These are phyloP conservation scores for Cryptococcus jaspeensis DNA, from an alignment of 1,284 basidiomycete species.

Conservation along the genomic window DNA sequence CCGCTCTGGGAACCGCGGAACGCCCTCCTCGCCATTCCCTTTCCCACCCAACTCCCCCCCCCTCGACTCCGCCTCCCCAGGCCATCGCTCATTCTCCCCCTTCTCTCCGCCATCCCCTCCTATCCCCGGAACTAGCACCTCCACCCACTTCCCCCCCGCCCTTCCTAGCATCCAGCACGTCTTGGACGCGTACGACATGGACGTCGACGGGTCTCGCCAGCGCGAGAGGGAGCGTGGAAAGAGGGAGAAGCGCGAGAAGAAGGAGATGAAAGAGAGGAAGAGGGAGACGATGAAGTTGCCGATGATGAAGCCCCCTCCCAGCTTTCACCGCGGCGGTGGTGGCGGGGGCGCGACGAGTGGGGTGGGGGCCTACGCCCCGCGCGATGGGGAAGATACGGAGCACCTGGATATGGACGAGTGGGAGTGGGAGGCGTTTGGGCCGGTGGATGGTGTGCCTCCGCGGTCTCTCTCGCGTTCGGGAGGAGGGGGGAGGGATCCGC, in stretches of 20 bases:
- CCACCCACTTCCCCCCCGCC: no score
- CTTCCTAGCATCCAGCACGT: slow-evolving; percentile 4
- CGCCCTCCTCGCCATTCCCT: not conserved
- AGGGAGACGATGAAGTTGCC: slow-evolving; percentile 1
- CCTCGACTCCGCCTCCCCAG: not conserved
- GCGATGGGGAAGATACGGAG: no score
- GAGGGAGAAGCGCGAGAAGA: not conserved
- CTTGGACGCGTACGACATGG: not conserved
- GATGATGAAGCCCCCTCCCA: not conserved
- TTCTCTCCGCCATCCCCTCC: no score
- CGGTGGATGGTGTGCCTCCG: no score
- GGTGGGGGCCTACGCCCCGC: no score
- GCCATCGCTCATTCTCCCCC: not conserved
- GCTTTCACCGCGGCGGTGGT: no score
- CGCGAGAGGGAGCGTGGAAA: not conserved
- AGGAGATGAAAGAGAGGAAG: not conserved
- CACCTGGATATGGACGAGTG: not conserved
- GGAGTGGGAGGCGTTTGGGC: not conserved
- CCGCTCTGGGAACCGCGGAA: no score
- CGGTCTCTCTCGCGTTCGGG: no score
- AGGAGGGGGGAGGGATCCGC: not conserved
- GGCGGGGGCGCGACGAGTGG: no score
- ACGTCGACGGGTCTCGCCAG: no score
- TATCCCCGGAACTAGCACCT: no score
- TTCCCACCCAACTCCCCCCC: not conserved